Conservation (phyloP, 306 rosid species). For the Malus sylvestris region DNA sequence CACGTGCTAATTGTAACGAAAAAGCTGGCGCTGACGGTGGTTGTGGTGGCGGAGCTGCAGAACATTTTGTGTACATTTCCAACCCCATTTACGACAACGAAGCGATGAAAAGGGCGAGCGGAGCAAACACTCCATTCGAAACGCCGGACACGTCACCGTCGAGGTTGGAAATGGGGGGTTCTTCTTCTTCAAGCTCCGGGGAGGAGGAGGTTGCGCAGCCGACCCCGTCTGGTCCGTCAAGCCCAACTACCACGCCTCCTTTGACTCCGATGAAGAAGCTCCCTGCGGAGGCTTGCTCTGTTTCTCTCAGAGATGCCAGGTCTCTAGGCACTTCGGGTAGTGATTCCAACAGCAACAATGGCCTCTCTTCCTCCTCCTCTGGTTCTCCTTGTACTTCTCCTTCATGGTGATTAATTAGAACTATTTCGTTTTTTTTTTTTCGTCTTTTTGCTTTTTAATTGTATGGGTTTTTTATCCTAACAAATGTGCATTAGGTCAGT, state of each 20-base stretch:
- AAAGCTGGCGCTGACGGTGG: neutral
- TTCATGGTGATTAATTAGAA: conserved; percentile 56
- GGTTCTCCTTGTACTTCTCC: conserved; percentile 77
- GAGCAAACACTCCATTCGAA: conserved; percentile 56
- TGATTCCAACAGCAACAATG: conserved; percentile 59
- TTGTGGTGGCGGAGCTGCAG: neutral
- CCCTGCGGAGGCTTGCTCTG: conserved; percentile 60
- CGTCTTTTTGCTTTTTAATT: neutral
- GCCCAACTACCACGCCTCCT: conserved; percentile 55
- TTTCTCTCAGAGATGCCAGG: conserved; percentile 62
- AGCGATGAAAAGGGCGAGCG: conserved; percentile 18
- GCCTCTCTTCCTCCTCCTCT: conserved; percentile 63
- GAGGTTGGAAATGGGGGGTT: conserved; percentile 35
- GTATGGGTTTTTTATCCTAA: neutral
- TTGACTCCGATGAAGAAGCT: conserved; percentile 82
- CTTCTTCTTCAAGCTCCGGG: conserved; percentile 25
- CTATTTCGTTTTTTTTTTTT: neutral
- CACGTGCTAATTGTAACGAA: conserved; percentile 5
- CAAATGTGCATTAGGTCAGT: too few relatives aligned
- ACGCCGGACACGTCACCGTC: conserved; percentile 89
- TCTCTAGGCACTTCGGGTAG: conserved; percentile 56
- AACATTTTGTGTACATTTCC: conserved; percentile 74
- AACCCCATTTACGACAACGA: conserved; percentile 76
- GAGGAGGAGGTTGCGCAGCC: conserved; percentile 31
- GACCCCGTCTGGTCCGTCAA: conserved; percentile 17